Evolutionary conservation across 768 basidiomycete species (phyloP), one percentile per base, ranked within the genome.

Genomic region (Podaxis sp.): DNA sequence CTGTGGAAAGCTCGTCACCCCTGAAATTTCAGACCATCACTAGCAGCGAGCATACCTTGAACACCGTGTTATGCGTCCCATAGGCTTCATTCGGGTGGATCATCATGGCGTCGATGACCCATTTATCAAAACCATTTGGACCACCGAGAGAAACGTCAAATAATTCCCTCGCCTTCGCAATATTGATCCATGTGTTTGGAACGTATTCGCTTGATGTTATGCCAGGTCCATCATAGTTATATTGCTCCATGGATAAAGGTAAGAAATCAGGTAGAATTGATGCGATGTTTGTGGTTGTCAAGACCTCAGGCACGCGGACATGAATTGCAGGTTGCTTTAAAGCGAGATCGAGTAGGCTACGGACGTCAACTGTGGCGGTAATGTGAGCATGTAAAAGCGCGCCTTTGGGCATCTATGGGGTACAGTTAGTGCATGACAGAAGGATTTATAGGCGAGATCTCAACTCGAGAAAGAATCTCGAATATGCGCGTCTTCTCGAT

Each of bases 41-140:
- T 17, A 50, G 49, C 20, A 28, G 1, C 49, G 22, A 22, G 40
- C 67, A 10, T 57, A 86, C 90, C 81, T 89, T 89, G 3, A 78
- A 74, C 10, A 87, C 78, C 6, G 87, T 90, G 56, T 89, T 89
- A 66, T 91, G 87, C 2, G 87, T 91, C 3, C 80, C 77, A 66
- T 91, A 91, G 3, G 89, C 88, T 66, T 91, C 87, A 2, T 79
- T 77, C 8, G 90, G 87, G 69, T 87, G 85, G 67, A 93, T 90
- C 57, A 80, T 85, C 77, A 91, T 77, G 2, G 82, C 73, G 48
- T 77, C 78, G 49, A 84, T 71, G 7, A 87, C 80, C 89, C 88
- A 90, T 56, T 75, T 75, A 72, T 93, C 90, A 64, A 93, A 93
- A 1, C 83, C 88, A 63, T 81, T 78, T 0, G 81, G 76, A 4